These are phyloP conservation scores for Candida freyschussii DNA, from an alignment of 1,139 yeast species.

Conservation along the genomic window DNA sequence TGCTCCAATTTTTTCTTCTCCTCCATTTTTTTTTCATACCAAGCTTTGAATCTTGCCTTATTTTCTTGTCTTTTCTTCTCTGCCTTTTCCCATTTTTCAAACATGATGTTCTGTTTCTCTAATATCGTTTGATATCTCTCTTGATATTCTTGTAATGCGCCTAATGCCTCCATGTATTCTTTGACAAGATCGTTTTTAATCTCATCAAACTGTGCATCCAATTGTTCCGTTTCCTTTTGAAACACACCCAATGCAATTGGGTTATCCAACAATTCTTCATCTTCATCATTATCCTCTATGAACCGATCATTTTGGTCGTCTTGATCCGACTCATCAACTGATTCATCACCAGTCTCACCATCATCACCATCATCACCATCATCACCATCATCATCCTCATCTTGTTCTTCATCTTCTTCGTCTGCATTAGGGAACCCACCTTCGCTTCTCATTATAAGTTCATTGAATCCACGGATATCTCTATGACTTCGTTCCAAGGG, in stretches of 20 bases:
- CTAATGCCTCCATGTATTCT: neutral
- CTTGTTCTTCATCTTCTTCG: neutral
- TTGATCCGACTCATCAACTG: neutral
- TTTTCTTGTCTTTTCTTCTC: too few relatives aligned
- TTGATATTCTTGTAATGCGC: neutral
- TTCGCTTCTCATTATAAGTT: neutral
- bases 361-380: neutral
- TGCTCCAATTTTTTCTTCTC: neutral
- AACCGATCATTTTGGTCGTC: conserved; percentile 3
- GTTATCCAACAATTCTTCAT: conserved; percentile 13
- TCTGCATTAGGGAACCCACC: too few relatives aligned
- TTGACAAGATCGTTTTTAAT: conserved; percentile 3
- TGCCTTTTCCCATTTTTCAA: too few relatives aligned
- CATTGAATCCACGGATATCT: too few relatives aligned
- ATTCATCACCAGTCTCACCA: neutral
- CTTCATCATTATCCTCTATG: conserved; percentile 9
- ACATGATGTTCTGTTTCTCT: neutral
- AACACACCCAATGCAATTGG: conserved; percentile 11
- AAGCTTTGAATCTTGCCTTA: too few relatives aligned
- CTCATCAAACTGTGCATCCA: conserved; percentile 7
- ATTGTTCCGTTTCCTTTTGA: conserved; percentile 5
- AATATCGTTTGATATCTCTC: neutral
- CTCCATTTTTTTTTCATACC: conserved; percentile 1
- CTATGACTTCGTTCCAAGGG: neutral
- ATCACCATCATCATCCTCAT: neutral